A percentile compares a stretch with the other conserved stretches of the same genome.
Evolutionary conservation across 1,284 basidiomycete species (phyloP).

Genomic region (Sanghuangporus sanghuang): DNA sequence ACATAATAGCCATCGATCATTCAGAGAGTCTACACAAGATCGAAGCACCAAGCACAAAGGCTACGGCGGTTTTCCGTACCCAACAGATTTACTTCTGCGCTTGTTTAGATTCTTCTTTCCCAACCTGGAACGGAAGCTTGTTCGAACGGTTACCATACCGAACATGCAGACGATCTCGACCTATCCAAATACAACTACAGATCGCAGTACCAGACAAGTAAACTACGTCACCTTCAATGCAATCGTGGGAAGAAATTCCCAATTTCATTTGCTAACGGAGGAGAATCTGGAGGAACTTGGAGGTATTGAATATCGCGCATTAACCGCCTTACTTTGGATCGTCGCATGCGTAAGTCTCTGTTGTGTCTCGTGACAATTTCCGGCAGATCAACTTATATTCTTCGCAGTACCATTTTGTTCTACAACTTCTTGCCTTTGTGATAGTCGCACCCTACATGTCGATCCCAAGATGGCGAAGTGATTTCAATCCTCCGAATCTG

Average conservation of each 20-base stretch:
- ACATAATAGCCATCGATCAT: conserved; percentile 1
- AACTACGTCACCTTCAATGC: conserved; percentile 87
- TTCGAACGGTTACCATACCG: conserved; percentile 69
- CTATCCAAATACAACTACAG: neutral
- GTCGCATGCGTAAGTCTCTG: conserved; percentile 47
- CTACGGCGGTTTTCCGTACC: conserved; percentile 90
- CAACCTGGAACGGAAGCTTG: conserved; percentile 43
- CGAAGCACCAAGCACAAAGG: conserved; percentile 29
- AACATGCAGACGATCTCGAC: conserved; percentile 57
- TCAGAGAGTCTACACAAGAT: neutral
- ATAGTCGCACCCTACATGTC: conserved; percentile 78
- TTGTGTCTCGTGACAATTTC: conserved; percentile 19
- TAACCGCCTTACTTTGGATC: conserved; percentile 77
- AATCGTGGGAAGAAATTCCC: conserved; percentile 81
- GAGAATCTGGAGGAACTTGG: conserved; percentile 90
- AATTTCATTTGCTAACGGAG: conserved; percentile 75
- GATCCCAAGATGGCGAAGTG: conserved; percentile 41
- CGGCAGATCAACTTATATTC: neutral
- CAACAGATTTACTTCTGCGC: conserved; percentile 49
- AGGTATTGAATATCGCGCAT: conserved; percentile 90
- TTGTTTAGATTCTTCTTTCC: conserved; percentile 56
- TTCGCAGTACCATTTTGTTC: conserved; percentile 65
- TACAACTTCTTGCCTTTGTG: conserved; percentile 63
- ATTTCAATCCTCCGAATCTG: conserved; percentile 53
- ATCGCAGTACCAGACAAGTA: conserved; percentile 33